Base-by-base conservation (phyloP, 495 filamentous ascomycete species). In the Copromyces sp. region DNA sequence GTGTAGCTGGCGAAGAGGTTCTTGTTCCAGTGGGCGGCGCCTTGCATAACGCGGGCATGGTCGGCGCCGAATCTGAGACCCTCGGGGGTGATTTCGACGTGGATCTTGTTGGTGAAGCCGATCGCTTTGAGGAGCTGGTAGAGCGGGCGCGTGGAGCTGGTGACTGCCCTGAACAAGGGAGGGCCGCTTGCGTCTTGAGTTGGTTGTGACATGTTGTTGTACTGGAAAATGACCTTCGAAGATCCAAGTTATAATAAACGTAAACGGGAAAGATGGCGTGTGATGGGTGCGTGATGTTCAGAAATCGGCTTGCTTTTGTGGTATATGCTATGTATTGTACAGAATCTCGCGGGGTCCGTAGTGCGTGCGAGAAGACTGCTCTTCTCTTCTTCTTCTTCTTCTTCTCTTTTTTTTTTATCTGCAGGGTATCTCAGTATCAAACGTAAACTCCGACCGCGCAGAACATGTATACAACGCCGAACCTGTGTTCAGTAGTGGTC, bases 361-460 rank as follows among this genome's bases (percentile, higher is more conserved):
- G 59, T n/a, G 24, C 1, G 24, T 40, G 45, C 47, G 53, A 40
- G 68, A 37, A 70, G 61, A 68, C 61, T 65, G 53, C 29, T 61
- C 12, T 61, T 40, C 4, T 75, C 45, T 59, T 75, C 73, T 24
- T 24, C 24, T 24, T 24, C 24, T 24, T 59, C 11, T 59, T 40
- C 4, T 75, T 41, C 45, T 75, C 73, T 72, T 74, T 73, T 12
- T 77, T 69, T 77, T 74, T 71, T 72, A 72, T 76, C 73, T 75
- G 76, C 73, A 72, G 83, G 81, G 81, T 84, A 83, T 82, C 82
- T 83, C 53, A 35, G 29, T 83, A 42, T 72, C 75, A 99, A 82
- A 99, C 95, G 90, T 99, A 99, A 79, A 99, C 96, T 78, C 95
- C 95, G 80, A 94, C 95, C 32, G 94, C 95, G 82, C 95, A 99